Conservation (phyloP, 2,329 filamentous ascomycete species). For the Cordyceps tenuipes region DNA sequence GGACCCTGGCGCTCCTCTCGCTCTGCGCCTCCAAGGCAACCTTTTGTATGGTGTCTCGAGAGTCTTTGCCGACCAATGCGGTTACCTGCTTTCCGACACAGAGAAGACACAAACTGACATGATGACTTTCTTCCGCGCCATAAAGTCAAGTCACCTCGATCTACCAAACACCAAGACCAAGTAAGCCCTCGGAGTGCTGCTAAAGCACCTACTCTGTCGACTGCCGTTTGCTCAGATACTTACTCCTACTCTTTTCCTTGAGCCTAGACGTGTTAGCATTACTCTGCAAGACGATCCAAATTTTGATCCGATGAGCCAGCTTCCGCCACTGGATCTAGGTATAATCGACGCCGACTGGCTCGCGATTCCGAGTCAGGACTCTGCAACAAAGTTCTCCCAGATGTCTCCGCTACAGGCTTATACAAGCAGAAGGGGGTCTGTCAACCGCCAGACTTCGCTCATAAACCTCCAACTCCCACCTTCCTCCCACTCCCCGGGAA, state of each 20-base stretch:
- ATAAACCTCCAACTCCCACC: constrained; percentile 25
- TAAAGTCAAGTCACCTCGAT: constrained; percentile 53
- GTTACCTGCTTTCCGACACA: constrained; percentile 74
- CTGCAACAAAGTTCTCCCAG: constrained; percentile 33
- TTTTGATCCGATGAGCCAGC: constrained; percentile 41
- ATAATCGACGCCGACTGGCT: constrained; percentile 26
- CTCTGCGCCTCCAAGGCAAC: constrained; percentile 80
- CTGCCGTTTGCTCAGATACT: not conserved
- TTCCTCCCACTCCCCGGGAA: constrained; percentile 27
- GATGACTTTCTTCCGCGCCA: constrained; percentile 53
- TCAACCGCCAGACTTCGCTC: constrained; percentile 20
- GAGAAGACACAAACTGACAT: constrained; percentile 69
- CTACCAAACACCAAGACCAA: constrained; percentile 61
- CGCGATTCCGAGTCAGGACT: constrained; percentile 28
- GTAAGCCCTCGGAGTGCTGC: constrained; percentile 41
- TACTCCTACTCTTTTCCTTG: not conserved
- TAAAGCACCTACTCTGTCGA: not conserved
- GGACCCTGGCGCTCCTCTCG: constrained; percentile 73
- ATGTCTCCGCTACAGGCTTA: constrained; percentile 31
- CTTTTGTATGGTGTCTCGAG: constrained; percentile 78
- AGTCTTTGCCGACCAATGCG: constrained; percentile 80
- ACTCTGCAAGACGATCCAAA: constrained; percentile 73
- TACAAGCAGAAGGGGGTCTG: constrained; percentile 21
- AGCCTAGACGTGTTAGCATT: constrained; percentile 61
- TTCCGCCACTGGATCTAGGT: constrained; percentile 29